Evolutionary conservation across 1,139 yeast species (phyloP), one percentile per base, ranked within the genome.

Genomic region (Saccharomyces hybrid): DNA sequence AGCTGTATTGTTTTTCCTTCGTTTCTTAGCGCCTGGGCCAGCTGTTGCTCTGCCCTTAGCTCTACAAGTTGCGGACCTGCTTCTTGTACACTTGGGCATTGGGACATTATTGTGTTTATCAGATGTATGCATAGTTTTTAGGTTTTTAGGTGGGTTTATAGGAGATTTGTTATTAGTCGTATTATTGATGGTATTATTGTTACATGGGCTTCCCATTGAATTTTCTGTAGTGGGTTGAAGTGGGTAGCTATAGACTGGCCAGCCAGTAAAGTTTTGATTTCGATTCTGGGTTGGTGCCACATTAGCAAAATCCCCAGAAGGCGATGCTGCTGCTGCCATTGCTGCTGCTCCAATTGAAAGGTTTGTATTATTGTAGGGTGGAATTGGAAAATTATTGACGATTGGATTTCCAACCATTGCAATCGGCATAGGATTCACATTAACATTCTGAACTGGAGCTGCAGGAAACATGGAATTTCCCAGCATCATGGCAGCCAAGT

Each of bases 331-430:
- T 46, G 53, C 49, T 53, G 57, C 29, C 52, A 58, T 29, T 58
- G 65, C 19, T 60, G 64, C 38, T 55, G 53, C 53, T 58, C 60
- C 52, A 25, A 16, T 59, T 59, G 19, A 60, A 61, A 19, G 61
- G 64, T 47, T 62, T 52, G 42, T 47, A 62, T 60, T 57, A 63
- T 62, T 46, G 59, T 51, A 54, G 52, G 56, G 48, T 54, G 60
- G 49, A 23, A 38, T 47, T 46, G n/a, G 44, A 53, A 23, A 51
- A 48, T 16, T 34, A 34, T 34, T 34, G 11, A 34, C 42, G 11
- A 34, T 34, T 7, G 42, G 42, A 34, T 34, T 16, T 3, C 42
- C 25, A 14, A 34, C 42, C 25, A 34, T 34, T 14, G 19, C 13
- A 34, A 34, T 34, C 42, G 47, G 52, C 25, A 41, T 50, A 32